These are phyloP conservation scores for Trametes maxima DNA, from an alignment of 768 basidiomycete species.

Conservation along the genomic window DNA sequence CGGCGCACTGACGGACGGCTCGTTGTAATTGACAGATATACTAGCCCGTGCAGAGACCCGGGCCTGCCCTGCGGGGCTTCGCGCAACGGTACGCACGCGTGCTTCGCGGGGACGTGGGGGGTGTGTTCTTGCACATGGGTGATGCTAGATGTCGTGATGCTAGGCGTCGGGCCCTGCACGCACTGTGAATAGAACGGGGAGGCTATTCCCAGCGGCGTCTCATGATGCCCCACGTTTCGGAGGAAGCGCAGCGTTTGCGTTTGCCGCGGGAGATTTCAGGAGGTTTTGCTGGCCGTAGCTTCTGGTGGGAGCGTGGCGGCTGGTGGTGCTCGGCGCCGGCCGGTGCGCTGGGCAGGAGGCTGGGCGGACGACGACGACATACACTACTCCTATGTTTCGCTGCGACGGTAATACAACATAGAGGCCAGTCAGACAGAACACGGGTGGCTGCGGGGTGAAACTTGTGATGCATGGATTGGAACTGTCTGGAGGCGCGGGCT, in stretches of 20 bases:
- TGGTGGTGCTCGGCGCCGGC: not conserved
- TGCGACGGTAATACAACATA: not conserved
- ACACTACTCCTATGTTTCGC: not conserved
- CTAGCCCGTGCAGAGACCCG: not conserved
- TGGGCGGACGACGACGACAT: too few species aligned
- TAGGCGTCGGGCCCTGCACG: not conserved
- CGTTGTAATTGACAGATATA: constrained; percentile 20
- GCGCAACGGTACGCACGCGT: too few species aligned
- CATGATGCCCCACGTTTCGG: constrained; percentile 12
- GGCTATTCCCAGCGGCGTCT: constrained; percentile 12
- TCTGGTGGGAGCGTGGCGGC: constrained; percentile 13
- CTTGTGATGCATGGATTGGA: not conserved
- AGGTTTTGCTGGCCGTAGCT: constrained; percentile 1
- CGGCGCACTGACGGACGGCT: not conserved
- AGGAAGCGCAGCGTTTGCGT: constrained; percentile 1
- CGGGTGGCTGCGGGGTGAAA: not conserved
- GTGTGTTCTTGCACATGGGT: not conserved
- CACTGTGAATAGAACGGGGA: not conserved
- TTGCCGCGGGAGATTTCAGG: constrained; percentile 1
- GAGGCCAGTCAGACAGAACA: not conserved
- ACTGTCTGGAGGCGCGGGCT: not conserved
- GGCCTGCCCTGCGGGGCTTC: too few species aligned
- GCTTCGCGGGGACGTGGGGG: not conserved
- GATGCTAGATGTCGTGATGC: constrained; percentile 22
- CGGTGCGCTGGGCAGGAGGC: not conserved